Conservation (phyloP, 179 eudicot species). For the Drosera spatulata region DNA sequence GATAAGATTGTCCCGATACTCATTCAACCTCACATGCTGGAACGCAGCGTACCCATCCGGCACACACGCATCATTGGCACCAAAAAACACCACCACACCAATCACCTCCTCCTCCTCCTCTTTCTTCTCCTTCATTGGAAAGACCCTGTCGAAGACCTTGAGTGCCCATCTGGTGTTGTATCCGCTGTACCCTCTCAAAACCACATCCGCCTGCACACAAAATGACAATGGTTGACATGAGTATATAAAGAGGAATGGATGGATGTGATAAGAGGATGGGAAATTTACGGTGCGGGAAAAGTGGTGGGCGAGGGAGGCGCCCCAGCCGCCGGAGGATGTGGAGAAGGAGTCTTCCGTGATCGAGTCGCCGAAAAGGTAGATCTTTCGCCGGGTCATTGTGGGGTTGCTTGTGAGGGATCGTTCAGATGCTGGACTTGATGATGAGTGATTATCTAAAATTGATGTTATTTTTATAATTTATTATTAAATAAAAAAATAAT, state of each 20-base stretch:
- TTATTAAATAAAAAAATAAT: too few species aligned
- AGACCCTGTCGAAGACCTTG: conserved; percentile 48
- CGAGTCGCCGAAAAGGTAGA: conserved; percentile 76
- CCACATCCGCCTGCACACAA: conserved; percentile 47
- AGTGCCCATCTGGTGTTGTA: conserved; percentile 86
- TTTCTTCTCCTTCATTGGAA: conserved; percentile 23
- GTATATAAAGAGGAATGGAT: neutral
- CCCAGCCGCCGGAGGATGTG: conserved; percentile 57
- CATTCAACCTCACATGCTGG: conserved; percentile 80
- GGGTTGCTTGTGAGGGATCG: too few species aligned
- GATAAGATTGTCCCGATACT: conserved; percentile 51
- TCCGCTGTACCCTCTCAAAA: conserved; percentile 83
- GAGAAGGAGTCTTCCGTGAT: conserved; percentile 67
- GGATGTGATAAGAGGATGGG: neutral
- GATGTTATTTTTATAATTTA: too few species aligned
- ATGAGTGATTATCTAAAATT: too few species aligned
- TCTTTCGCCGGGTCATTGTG: conserved; percentile 28
- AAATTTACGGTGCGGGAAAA: conserved; percentile 56
- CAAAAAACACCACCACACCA: conserved; percentile 72
- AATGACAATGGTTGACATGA: neutral
- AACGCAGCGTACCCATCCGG: conserved; percentile 44
- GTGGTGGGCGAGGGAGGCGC: conserved; percentile 62
- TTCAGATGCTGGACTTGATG: too few species aligned
- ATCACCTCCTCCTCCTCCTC: conserved; percentile 14
- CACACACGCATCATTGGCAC: conserved; percentile 72